These are phyloP conservation scores for Fraxinus sp. DNA, from an alignment of 305 asterid species.

Conservation along the genomic window DNA sequence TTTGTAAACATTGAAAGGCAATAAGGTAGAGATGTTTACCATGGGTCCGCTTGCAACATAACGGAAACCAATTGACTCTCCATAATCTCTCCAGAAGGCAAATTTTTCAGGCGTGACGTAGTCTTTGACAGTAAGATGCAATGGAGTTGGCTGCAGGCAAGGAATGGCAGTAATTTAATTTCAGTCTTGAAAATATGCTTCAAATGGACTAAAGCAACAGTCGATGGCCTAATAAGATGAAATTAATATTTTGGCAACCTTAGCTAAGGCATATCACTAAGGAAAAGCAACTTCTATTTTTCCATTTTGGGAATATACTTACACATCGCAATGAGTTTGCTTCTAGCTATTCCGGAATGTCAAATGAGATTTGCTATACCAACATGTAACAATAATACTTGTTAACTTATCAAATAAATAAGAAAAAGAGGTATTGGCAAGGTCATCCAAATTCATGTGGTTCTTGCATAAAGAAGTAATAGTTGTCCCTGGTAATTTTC, in stretches of 20 bases:
- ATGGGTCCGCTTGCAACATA: conserved; percentile 98
- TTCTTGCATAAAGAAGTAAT: neutral
- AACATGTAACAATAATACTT: neutral
- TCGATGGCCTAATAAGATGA: neutral
- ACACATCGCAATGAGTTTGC: neutral
- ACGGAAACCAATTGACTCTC: conserved; percentile 92
- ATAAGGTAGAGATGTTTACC: conserved; percentile 43
- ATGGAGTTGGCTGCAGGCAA: conserved; percentile 91
- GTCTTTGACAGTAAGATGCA: conserved; percentile 94
- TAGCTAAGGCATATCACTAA: neutral
- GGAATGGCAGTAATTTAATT: conserved; percentile 7
- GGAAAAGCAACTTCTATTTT: neutral
- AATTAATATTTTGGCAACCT: neutral
- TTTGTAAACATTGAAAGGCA: conserved; percentile 3
- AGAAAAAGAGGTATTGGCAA: neutral
- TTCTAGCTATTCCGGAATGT: neutral
- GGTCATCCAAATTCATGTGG: neutral
- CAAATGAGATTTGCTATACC: conserved; percentile 1
- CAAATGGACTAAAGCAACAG: neutral
- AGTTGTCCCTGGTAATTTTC: neutral
- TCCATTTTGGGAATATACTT: neutral
- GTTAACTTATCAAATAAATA: neutral
- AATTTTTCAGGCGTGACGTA: conserved; percentile 85
- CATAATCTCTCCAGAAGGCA: conserved; percentile 87
- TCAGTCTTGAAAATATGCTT: conserved; percentile 10